These are phyloP conservation scores for Eucalyptus viminalis DNA, from an alignment of 345 rosid genomes.

Conservation along the genomic window DNA sequence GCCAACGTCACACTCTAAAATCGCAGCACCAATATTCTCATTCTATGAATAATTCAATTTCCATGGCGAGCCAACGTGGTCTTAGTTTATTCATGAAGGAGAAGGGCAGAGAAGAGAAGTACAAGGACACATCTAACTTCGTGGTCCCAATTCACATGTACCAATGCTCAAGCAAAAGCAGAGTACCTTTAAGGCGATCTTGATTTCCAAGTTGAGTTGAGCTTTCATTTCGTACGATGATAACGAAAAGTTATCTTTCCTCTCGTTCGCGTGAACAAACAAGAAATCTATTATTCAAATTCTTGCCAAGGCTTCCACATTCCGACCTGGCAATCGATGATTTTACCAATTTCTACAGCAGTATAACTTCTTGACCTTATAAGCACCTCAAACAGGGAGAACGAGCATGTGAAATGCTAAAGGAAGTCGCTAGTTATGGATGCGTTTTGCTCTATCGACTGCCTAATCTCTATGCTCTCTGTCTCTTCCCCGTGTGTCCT, in stretches of 20 bases:
- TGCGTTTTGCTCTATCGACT: neutral
- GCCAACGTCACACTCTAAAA: neutral
- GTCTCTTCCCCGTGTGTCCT: neutral
- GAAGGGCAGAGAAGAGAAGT: neutral
- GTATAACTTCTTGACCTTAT: neutral
- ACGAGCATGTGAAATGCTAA: neutral
- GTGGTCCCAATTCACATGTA: neutral
- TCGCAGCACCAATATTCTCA: neutral
- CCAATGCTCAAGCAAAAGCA: neutral
- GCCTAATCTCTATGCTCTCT: neutral
- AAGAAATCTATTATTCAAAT: neutral
- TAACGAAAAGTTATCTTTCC: neutral
- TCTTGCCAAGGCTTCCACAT: neutral
- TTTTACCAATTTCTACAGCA: neutral
- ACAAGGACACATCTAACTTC: neutral
- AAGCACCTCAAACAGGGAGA: neutral
- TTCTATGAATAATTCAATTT: neutral
- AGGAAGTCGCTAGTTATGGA: neutral
- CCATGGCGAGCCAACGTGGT: neutral
- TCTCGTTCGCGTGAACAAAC: neutral
- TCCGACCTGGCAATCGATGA: neutral
- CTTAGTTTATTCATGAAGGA: neutral
- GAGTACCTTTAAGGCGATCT: fast-evolving
- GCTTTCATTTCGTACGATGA: neutral
- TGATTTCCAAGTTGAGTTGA: neutral